A percentile compares a stretch with the other conserved stretches of the same genome.
phyloP scores from a whole-genome alignment of 371 early-diverging fungal species.

The Actinomucor elegans region DNA sequence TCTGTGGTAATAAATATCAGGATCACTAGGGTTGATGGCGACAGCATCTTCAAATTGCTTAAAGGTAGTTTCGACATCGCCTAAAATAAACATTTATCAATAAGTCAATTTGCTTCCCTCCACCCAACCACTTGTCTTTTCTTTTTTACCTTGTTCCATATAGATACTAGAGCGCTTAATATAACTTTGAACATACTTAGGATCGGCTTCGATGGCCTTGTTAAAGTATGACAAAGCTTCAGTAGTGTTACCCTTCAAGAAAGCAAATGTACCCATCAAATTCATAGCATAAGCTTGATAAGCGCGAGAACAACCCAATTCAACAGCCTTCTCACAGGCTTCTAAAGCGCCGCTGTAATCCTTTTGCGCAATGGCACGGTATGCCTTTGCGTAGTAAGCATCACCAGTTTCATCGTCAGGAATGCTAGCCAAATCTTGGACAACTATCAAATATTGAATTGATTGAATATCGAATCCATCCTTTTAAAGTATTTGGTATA shows the following conservation, averaged over 20 bases:
- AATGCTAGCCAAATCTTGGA: conserved; percentile 30
- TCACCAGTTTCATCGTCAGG: conserved; percentile 47
- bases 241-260: conserved; percentile 83
- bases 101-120: not conserved
- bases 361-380: conserved; percentile 49
- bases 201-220: conserved; percentile 77
- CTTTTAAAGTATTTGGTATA: not conserved
- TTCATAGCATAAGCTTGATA: conserved; percentile 72
- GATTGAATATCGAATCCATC: not conserved
- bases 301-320: conserved; percentile 52
- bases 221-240: conserved; percentile 76
- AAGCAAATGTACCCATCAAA: conserved; percentile 84
- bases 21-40: conserved; percentile 62
- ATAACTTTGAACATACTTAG: conserved; percentile 77
- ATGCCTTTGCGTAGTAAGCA: conserved; percentile 47
- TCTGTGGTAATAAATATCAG: conserved; percentile 83
- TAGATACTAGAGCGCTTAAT: conserved; percentile 88
- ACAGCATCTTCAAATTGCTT: conserved; percentile 74
- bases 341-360: conserved; percentile 73
- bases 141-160: conserved; percentile 84
- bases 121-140: not conserved
- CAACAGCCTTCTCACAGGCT: conserved; percentile 67
- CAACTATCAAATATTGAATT: conserved; percentile 15
- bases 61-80: conserved; percentile 62
- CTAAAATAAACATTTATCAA: conserved; percentile 18